Conservation (phyloP, 2,329 filamentous ascomycete species). For the Neofusicoccum sp. region DNA sequence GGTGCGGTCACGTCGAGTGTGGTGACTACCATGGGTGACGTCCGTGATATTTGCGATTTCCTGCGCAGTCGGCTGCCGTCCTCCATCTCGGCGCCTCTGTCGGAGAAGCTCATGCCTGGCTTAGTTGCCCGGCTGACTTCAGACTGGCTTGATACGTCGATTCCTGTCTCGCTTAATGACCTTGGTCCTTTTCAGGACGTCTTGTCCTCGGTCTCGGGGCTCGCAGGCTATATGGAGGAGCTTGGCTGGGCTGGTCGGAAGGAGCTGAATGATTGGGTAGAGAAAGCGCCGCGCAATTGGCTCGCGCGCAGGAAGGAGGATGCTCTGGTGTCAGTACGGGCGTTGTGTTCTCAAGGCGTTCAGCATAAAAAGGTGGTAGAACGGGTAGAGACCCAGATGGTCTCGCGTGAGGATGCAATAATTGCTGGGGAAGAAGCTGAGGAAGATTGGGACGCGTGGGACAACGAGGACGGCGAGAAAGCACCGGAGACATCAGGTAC, state of each 20-base stretch:
- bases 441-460: constrained; percentile 83
- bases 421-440: constrained; percentile 61
- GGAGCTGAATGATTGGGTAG: constrained; percentile 77
- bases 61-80: constrained; percentile 54
- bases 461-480: constrained; percentile 60
- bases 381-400: constrained; percentile 78
- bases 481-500: constrained; percentile 21
- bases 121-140: constrained; percentile 70
- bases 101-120: constrained; percentile 69
- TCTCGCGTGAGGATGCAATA: constrained; percentile 70
- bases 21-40: constrained; percentile 34
- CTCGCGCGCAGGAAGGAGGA: constrained; percentile 79
- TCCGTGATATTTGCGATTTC: constrained; percentile 46
- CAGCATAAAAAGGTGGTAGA: constrained; percentile 73
- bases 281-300: constrained; percentile 81
- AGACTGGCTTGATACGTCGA: constrained; percentile 73
- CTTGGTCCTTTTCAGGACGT: constrained; percentile 72
- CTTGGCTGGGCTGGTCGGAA: constrained; percentile 64
- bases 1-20: constrained; percentile 33
- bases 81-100: constrained; percentile 58
- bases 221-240: constrained; percentile 65
- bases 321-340: constrained; percentile 74
- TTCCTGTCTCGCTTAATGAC: constrained; percentile 73
- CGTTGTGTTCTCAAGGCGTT: constrained; percentile 67
- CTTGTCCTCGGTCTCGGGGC: constrained; percentile 64